Percentiles rank a stretch among this genome's conserved stretches.
These are phyloP conservation scores for Boletus bicolor DNA, from an alignment of 768 basidiomycete genomes.

Conservation along the genomic window DNA sequence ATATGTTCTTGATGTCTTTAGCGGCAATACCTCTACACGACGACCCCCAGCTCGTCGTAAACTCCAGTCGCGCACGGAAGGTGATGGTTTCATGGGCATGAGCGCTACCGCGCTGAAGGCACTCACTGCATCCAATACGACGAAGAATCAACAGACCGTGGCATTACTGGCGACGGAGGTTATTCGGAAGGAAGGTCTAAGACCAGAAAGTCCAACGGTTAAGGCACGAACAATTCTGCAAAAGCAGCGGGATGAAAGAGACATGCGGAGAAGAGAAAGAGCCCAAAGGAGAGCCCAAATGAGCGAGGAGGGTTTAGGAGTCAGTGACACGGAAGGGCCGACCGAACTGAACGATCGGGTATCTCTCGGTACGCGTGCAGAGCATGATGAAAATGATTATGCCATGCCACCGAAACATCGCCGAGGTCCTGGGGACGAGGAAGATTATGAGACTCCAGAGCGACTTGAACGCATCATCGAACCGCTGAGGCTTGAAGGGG, in stretches of 20 bases:
- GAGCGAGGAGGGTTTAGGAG: conserved; percentile 32
- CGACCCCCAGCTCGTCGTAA: conserved; percentile 45
- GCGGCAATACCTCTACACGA: conserved; percentile 25
- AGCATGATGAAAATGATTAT: conserved; percentile 27
- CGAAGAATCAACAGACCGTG: conserved; percentile 65
- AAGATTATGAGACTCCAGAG: conserved; percentile 71
- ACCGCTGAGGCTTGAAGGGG: conserved; percentile 36
- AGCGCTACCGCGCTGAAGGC: conserved; percentile 64
- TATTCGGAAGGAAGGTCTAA: conserved; percentile 60
- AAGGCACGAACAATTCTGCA: conserved; percentile 68
- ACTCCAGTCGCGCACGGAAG: conserved; percentile 32
- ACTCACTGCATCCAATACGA: conserved; percentile 70
- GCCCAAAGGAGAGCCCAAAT: conserved; percentile 58
- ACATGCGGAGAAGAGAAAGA: conserved; percentile 50
- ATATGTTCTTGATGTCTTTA: conserved; percentile 39
- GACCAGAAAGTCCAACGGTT: conserved; percentile 78
- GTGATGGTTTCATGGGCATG: conserved; percentile 59
- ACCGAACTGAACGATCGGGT: conserved; percentile 6
- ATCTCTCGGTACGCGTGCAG: conserved; percentile 1
- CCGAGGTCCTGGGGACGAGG: conserved; percentile 76
- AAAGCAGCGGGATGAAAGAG: conserved; percentile 63
- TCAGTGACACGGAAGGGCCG: conserved; percentile 32
- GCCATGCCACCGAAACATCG: conserved; percentile 40
- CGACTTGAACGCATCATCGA: conserved; percentile 41
- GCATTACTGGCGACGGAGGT: conserved; percentile 67